Base-by-base conservation (phyloP, 2,329 filamentous ascomycete genomes). In the Paraconiothyrium brasiliense region DNA sequence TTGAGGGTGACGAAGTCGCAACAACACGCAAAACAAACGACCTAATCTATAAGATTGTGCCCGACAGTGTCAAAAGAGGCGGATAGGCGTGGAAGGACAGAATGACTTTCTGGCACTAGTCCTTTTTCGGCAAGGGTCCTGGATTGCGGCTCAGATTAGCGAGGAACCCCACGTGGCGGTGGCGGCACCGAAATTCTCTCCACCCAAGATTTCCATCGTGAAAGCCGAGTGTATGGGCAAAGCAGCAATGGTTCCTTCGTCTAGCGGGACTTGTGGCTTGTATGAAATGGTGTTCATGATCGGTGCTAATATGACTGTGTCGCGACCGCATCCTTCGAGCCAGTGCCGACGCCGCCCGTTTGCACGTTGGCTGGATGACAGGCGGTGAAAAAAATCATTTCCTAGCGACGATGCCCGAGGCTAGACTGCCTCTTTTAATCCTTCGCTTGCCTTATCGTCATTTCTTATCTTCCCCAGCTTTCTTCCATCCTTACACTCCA, bases 321-420 rank as follows among this genome's bases (percentile, higher is more conserved):
- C 7, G 22, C 27, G 32, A 7, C 20, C 30, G 20, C 20, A 14
- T 41, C 10, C 51, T 11, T 1, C 9, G 5, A 37, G 46, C 41
- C 52, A 55, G 41, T 47, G 35, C 43, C 39, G 46, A 47, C 27
- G 35, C 41, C 27, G 27, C 22, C 24, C n/a, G 24, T 27, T 37
- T n/a, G 63, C 65, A 67, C 46, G 52, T 52, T 63, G 43, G 63
- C 61, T 63, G 67, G 65, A 71, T 62, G 67, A 74, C 66, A 69
- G 71, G 72, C 71, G 72, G 72, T 73, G 71, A 74, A 74, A 73
- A 73, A 69, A 71, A 55, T 68, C 61, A 32, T 35, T 30, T 43
- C 46, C 65, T 57, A 48, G 43, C 54, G 59, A 35, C 41, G 34
- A 60, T 63, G 68, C 62, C 71, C 72, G 67, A 73, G 69, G 67